phyloP scores from a whole-genome alignment of 306 rosid genomes.

The Dalbergia oliveri region DNA sequence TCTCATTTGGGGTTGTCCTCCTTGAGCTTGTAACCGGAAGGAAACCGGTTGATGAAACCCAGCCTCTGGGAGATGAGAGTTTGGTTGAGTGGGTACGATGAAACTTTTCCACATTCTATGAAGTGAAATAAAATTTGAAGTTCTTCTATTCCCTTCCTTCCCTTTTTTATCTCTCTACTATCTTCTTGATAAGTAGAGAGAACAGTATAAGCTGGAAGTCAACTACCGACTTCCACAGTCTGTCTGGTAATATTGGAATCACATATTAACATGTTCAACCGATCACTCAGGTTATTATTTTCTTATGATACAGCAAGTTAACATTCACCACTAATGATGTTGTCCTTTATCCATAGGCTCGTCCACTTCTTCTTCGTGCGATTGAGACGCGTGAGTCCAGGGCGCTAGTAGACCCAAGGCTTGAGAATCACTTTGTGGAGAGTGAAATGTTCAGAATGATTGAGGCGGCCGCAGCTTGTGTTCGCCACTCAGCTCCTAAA shows the following conservation, averaged over 20 bases:
- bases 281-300: conserved; percentile 1
- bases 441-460: conserved; percentile 85
- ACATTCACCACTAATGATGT: conserved; percentile 13
- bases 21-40: conserved; percentile 93
- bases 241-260: background rate
- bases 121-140: conserved; percentile 16
- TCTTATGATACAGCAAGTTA: conserved; percentile 9
- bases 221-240: background rate
- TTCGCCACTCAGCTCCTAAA: conserved; percentile 88
- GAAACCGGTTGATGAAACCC: conserved; percentile 78
- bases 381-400: conserved; percentile 72
- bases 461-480: conserved; percentile 94
- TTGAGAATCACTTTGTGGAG: conserved; percentile 74
- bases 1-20: conserved; percentile 95
- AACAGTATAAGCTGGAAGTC: background rate
- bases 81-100: conserved; percentile 92
- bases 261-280: conserved; percentile 20
- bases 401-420: conserved; percentile 71
- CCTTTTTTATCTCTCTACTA: background rate
- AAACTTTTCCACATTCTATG: conserved; percentile 17
- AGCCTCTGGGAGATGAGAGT: conserved; percentile 94
- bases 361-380: conserved; percentile 74
- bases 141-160: background rate
- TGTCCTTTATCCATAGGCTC: conserved; percentile 71
- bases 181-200: conserved; percentile 18